Conservation (phyloP, 345 rosid genomes). For the Corchorus capsularis region DNA sequence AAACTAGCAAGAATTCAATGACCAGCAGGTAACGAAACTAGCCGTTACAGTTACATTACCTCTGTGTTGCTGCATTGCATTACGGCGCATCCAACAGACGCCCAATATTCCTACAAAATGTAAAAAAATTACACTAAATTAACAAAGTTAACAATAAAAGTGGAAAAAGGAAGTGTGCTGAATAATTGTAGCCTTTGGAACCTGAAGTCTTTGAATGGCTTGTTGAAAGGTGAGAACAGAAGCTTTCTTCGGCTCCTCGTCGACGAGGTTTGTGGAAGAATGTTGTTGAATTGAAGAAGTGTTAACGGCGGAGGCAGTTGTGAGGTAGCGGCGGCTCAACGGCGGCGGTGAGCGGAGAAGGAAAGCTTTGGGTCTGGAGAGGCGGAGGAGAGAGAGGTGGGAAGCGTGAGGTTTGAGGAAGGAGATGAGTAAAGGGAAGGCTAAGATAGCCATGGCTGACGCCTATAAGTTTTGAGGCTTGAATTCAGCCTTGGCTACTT, state of each 20-base stretch:
- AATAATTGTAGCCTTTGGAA: slow-evolving; percentile 8
- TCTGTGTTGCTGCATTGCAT: slow-evolving; percentile 99
- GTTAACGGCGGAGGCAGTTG: slow-evolving; percentile 36
- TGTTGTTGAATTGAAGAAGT: slow-evolving; percentile 43
- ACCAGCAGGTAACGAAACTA: not conserved
- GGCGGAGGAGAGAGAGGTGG: slow-evolving; percentile 38
- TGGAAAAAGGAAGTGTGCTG: not conserved
- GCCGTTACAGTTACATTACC: slow-evolving; percentile 34
- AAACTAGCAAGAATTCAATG: not conserved
- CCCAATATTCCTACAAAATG: slow-evolving; percentile 82
- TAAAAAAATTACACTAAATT: not conserved
- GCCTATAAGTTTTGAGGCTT: slow-evolving; percentile 24
- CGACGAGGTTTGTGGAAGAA: slow-evolving; percentile 35
- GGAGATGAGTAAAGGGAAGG: slow-evolving; percentile 67
- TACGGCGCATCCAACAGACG: slow-evolving; percentile 92
- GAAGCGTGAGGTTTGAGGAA: slow-evolving; percentile 49
- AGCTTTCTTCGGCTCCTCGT: slow-evolving; percentile 29
- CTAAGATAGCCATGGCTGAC: slow-evolving; percentile 54
- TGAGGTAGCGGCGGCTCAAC: slow-evolving; percentile 33
- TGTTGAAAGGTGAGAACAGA: slow-evolving; percentile 79
- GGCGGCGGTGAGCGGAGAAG: slow-evolving; percentile 26
- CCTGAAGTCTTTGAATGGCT: slow-evolving; percentile 95
- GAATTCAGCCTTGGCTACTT: not conserved
- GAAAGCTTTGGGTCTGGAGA: slow-evolving; percentile 29
- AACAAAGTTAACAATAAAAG: not conserved